Percentiles rank a stretch among this genome's conserved stretches.
These are phyloP conservation scores for Abortiporus biennis DNA, from an alignment of 1,284 basidiomycete genomes.

Conservation along the genomic window DNA sequence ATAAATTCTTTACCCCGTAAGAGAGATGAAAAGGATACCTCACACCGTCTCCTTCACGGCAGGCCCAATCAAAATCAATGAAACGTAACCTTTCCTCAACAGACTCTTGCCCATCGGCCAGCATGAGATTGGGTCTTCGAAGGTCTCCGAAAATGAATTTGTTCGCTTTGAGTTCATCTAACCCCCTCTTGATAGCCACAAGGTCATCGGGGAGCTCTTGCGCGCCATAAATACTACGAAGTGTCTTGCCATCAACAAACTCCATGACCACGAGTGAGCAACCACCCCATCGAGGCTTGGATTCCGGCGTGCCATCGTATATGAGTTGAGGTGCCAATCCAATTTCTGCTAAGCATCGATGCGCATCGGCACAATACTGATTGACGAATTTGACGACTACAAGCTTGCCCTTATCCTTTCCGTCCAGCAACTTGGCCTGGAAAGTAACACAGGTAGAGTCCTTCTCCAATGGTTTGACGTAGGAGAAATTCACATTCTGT, in stretches of 20 bases:
- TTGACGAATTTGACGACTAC: constrained; percentile 19
- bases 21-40: constrained; percentile 15
- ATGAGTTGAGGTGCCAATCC: constrained; percentile 16
- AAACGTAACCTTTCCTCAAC: constrained; percentile 7
- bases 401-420: background rate
- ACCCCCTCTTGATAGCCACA: background rate
- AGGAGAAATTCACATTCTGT: constrained; percentile 1
- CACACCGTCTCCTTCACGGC: constrained; percentile 14
- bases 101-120: background rate
- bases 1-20: too few species aligned
- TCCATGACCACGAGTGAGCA: constrained; percentile 9
- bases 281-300: background rate
- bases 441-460: constrained; percentile 8
- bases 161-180: constrained; percentile 12
- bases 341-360: constrained; percentile 11
- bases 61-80: constrained; percentile 23
- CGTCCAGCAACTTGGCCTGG: constrained; percentile 1
- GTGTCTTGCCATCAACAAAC: background rate
- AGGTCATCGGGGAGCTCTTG: background rate
- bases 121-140: constrained; percentile 17
- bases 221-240: background rate
- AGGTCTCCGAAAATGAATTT: constrained; percentile 19
- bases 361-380: constrained; percentile 13
- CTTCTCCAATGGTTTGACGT: background rate
- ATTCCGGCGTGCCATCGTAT: constrained; percentile 9